A percentile compares a stretch with the other conserved stretches of the same genome.
Conservation (phyloP, 73 alveolate species). For the Urostyla sp. region DNA sequence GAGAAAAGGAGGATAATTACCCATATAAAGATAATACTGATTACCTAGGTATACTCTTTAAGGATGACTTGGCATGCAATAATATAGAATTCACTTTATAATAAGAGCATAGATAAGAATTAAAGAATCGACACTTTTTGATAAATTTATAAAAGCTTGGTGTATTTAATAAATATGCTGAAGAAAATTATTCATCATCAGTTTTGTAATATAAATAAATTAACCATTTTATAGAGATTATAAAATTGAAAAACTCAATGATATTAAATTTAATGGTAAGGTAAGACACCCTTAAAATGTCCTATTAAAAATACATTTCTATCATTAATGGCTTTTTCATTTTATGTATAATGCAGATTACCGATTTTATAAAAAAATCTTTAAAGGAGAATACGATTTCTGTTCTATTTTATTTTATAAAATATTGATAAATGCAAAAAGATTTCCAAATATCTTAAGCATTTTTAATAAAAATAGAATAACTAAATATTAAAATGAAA, state of each 20-base stretch:
- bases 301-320: too few species aligned
- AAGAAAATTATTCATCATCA: too few species aligned
- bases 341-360: neutral
- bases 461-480: neutral
- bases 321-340: neutral
- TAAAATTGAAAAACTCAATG: too few species aligned
- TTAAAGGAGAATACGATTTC: neutral
- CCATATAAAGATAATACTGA: constrained; percentile 5
- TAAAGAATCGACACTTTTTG: constrained; percentile 1
- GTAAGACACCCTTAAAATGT: too few species aligned
- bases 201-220: too few species aligned
- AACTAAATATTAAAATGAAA: neutral
- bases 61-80: neutral
- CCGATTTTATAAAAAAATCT: constrained; percentile 5
- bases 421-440: too few species aligned
- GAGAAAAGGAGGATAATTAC: too few species aligned
- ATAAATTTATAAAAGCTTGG: neutral
- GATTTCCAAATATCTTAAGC: too few species aligned
- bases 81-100: neutral
- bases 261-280: too few species aligned
- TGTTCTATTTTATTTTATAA: too few species aligned
- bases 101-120: neutral
- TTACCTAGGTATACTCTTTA: neutral
- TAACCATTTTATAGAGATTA: too few species aligned
- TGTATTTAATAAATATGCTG: neutral